phyloP scores from a whole-genome alignment of 2,329 filamentous ascomycete species.

The Colletotrichum phormii region DNA sequence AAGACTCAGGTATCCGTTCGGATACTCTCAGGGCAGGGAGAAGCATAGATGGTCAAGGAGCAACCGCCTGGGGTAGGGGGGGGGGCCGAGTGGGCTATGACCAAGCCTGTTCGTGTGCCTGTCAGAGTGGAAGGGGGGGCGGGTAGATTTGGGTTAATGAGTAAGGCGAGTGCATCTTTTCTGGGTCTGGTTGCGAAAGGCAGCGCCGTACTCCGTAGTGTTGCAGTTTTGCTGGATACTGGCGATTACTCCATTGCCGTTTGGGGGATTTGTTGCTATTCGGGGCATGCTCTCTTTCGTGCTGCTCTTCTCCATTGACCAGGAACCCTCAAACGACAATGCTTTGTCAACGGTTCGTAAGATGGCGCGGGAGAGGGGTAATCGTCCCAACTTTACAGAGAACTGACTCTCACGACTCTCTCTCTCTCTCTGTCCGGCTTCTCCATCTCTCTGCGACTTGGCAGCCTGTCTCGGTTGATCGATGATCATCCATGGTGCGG shows the following conservation, averaged over 20 bases:
- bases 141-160: slow-evolving; percentile 10
- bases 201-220: not conserved
- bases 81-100: too few species aligned
- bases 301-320: not conserved
- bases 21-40: not conserved
- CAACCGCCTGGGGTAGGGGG: not conserved
- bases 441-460: not conserved
- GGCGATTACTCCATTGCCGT: not conserved
- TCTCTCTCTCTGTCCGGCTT: too few species aligned
- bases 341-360: slow-evolving; percentile 8
- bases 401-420: too few species aligned
- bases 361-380: not conserved
- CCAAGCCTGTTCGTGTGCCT: not conserved
- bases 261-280: slow-evolving; percentile 23
- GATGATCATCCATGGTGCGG: not conserved
- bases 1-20: not conserved
- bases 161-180: slow-evolving; percentile 26
- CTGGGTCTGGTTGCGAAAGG: slow-evolving; percentile 1
- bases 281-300: not conserved
- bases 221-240: slow-evolving; percentile 18
- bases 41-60: not conserved
- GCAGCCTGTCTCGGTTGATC: too few species aligned
- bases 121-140: not conserved
- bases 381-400: not conserved
- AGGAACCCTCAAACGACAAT: not conserved